Base-by-base conservation (phyloP, 1,284 basidiomycete genomes). In the Nidula niveotomentosa region DNA sequence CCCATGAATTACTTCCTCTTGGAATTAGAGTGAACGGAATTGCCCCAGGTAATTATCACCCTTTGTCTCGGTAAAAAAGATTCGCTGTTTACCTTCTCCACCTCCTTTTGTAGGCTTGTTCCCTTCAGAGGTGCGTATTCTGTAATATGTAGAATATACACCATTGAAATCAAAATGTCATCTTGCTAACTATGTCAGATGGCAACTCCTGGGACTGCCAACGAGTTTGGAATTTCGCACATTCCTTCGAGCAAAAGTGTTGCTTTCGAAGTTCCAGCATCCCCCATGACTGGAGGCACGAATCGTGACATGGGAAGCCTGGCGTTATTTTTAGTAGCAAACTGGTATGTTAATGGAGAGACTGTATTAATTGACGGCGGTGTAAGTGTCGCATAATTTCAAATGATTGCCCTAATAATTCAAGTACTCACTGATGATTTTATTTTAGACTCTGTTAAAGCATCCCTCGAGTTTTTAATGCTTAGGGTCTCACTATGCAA, bases 1-100 rank as follows among this genome's bases (percentile, higher is more conserved):
- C 80, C 10, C 76, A 79, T 57, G 80, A 80, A 61, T 66, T 82
- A 0, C 65, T 80, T 8, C 79, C 79, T 1, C 68, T 81, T n/a
- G 78, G 79, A 1, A 76, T 82, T 52, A 68, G 79, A n/a, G 80
- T 82, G n/a, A 82, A 81, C 59, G 79, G 79, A 3, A 82, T 81
- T 49, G 79, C 80, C 3, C 79, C 79, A 6, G 77, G 76, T 69
- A 48, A 15, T 30, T 52, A 23, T 8, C 5, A 52, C 43, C 12
- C 47, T 13, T 41, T 23, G 8, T n/a, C 30, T 46, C 10, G n/a
- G 39, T 36, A 23, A 12, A 33, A 13, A 48, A n/a, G 17, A 3
- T 23, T 23, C 23, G 23, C 23, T 23, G 3, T 23, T 23, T 23
- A 23, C 23, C 23, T 23, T 23, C 23, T 23, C 23, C 23, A 23